Conservation (phyloP, 2,329 filamentous ascomycete genomes). For the Trichoderma asperellum region DNA sequence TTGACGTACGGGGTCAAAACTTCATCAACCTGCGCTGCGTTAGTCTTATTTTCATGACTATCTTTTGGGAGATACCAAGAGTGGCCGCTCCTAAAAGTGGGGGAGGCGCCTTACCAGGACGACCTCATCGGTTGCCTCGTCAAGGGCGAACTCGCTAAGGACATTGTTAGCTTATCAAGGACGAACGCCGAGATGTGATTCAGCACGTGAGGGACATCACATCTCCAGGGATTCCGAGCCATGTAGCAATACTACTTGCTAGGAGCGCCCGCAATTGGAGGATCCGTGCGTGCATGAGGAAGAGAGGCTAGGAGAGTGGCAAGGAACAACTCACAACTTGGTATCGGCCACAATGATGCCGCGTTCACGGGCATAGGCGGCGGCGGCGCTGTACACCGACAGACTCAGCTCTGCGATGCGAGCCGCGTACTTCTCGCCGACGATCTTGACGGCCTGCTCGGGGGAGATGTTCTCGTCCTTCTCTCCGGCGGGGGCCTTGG, state of each 20-base stretch:
- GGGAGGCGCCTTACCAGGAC: conserved; percentile 46
- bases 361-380: conserved; percentile 59
- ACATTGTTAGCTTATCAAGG: neutral
- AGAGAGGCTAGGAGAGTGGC: neutral
- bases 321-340: conserved; percentile 23
- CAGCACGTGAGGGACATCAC: neutral
- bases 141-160: conserved; percentile 50
- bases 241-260: neutral
- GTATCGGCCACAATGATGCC: conserved; percentile 41
- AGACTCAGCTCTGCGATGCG: conserved; percentile 41
- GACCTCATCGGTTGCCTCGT: conserved; percentile 49
- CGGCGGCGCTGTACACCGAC: conserved; percentile 49
- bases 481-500: conserved; percentile 78
- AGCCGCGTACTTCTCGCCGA: conserved; percentile 42
- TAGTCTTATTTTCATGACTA: neutral
- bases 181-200: conserved; percentile 36
- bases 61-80: neutral
- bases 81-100: neutral
- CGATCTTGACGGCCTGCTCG: conserved; percentile 58
- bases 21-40: conserved; percentile 59
- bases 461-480: conserved; percentile 87
- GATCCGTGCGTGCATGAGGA: conserved; percentile 17
- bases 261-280: neutral
- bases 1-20: conserved; percentile 71
- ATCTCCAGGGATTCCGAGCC: neutral